Base-by-base conservation (phyloP, 345 rosid species). In the Rhodamnia rubescens region DNA sequence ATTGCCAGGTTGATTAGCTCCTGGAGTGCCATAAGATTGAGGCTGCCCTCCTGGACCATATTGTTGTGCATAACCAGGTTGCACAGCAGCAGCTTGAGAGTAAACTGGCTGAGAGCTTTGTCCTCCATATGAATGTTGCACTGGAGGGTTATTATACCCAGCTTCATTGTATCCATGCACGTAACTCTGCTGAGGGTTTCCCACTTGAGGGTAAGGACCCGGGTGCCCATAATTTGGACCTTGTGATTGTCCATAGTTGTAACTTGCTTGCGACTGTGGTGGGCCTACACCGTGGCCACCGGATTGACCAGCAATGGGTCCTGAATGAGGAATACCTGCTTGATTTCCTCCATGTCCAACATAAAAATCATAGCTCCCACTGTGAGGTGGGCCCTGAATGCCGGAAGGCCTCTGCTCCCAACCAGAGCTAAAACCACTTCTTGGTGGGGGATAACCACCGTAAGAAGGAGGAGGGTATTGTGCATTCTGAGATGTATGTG, bases 281-380 rank as follows among this genome's bases (percentile, higher is more conserved):
- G 92, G 89, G 40, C 90, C 90, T 24, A 57, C 29, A 27, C 92
- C 61, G 10, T 57, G 61, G 61, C 78, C 78, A 69, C 44, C 91
- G 6, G 90, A 93, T 57, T 92, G 89, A 54, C 89, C 88, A 89
- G 92, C 83, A 53, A 82, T 40, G 53, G 92, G 89, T 78, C 90
- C 57, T 10, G 92, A 86, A 69, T 88, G 89, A 18, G 94, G 92
- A 29, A 86, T 92, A 75, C 92, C 86, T 11, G 58, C 90, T 53
- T 50, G 92, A 87, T 86, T 94, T 54, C 92, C 88, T 88, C 93
- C 95, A 83, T 92, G 98, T 24, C 95, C 92, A 32, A 96, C 91
- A 74, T 95, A 96, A 90, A 92, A 95, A 91, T 94, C 97, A 86
- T 94, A 96, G 82, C 93, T 90, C 27, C 93, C 93, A 58, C 92